Evolutionary conservation across 2,329 filamentous ascomycete species (phyloP).

Genomic region (Fusarium robinianum): DNA sequence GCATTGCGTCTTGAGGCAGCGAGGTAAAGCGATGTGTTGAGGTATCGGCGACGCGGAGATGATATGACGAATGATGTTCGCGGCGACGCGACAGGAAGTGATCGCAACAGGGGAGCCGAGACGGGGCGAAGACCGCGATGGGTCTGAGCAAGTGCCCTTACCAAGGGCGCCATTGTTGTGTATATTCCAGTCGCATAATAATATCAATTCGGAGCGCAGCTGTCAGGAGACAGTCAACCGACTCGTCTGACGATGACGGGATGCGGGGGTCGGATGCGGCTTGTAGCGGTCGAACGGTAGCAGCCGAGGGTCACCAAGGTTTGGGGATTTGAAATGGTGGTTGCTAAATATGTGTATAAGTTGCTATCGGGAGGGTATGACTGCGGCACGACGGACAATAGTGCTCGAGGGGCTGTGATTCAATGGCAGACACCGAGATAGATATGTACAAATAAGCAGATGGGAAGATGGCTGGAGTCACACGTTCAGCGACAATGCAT

Average conservation of each 20-base stretch:
- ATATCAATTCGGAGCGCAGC: slow-evolving; percentile 6
- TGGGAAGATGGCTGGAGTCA: no score
- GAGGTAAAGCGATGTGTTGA: slow-evolving; percentile 32
- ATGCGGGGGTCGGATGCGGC: slow-evolving; percentile 32
- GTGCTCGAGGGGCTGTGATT: no score
- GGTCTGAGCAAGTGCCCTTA: slow-evolving; percentile 29
- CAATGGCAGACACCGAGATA: no score
- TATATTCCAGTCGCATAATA: slow-evolving; percentile 33
- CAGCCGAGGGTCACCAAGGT: slow-evolving; percentile 14
- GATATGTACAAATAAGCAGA: no score
- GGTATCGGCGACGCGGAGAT: slow-evolving; percentile 25
- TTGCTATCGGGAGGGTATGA: no score
- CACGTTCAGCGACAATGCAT: no score
- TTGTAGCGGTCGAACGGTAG: slow-evolving; percentile 23
- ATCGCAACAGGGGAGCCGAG: slow-evolving; percentile 13
- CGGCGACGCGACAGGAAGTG: slow-evolving; percentile 5
- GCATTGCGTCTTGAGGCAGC: slow-evolving; percentile 47
- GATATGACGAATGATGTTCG: not conserved
- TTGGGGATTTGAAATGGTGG: no score
- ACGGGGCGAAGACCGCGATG: slow-evolving; percentile 18
- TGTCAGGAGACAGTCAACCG: slow-evolving; percentile 28
- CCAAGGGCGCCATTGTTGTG: slow-evolving; percentile 32
- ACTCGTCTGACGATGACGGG: slow-evolving; percentile 31
- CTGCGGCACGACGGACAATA: no score
- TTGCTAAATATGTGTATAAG: no score